A percentile compares a stretch with the other conserved stretches of the same genome.
phyloP scores from a whole-genome alignment of 305 asterid species.

The Rubia peregrina region DNA sequence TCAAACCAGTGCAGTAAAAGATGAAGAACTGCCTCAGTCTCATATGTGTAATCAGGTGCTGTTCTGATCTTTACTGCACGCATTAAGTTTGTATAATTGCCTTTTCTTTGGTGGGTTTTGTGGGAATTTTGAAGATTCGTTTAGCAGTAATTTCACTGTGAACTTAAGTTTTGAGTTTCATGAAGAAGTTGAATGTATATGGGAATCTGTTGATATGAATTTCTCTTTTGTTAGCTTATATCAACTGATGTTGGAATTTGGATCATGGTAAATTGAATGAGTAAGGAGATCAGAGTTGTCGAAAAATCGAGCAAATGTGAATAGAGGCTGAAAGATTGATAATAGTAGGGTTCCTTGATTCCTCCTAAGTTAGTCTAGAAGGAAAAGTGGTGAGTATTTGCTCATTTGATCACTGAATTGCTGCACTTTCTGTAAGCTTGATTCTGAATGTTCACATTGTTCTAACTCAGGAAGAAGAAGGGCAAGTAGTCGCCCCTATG shows the following conservation, averaged over 20 bases:
- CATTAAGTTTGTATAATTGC: neutral
- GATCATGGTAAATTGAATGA: neutral
- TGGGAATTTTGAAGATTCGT: neutral
- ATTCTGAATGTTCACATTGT: slow-evolving; percentile 13
- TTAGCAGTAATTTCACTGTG: too few relatives aligned
- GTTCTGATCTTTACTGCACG: neutral
- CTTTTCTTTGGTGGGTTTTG: neutral
- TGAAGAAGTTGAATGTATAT: neutral
- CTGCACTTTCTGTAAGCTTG: neutral
- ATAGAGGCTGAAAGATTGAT: too few relatives aligned
- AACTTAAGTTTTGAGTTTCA: neutral
- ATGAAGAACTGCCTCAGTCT: slow-evolving; percentile 10
- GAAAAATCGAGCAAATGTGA: neutral
- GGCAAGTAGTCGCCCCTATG: slow-evolving; percentile 59
- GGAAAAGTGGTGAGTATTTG: neutral
- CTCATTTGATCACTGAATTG: neutral
- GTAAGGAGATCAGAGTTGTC: neutral
- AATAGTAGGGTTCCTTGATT: neutral
- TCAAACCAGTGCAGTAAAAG: slow-evolving; percentile 11
- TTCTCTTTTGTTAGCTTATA: neutral
- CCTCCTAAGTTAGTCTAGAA: neutral
- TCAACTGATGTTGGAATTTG: neutral
- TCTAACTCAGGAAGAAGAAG: slow-evolving; percentile 41
- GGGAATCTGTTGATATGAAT: neutral
- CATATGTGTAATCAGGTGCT: slow-evolving; percentile 9